Evolutionary conservation across 176 grass and related monocot genomes (phyloP).

Genomic region (Raddia guianensis): DNA sequence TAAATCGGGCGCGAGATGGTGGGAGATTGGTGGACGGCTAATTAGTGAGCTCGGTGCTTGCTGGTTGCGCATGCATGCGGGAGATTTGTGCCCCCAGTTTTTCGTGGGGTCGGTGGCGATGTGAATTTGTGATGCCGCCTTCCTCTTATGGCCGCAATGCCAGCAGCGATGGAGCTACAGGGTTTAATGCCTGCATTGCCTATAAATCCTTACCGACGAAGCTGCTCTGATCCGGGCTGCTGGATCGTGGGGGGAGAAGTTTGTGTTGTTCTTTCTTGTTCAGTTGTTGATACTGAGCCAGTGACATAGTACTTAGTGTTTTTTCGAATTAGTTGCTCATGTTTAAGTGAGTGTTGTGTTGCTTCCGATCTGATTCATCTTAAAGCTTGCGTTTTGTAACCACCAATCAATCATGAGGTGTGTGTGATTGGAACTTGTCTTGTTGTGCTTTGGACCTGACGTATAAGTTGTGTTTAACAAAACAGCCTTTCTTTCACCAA

Average conservation of each 20-base stretch:
- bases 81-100: neutral
- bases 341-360: neutral
- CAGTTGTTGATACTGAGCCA: neutral
- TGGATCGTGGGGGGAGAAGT: neutral
- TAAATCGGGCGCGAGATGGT: neutral
- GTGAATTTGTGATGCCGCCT: neutral
- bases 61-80: neutral
- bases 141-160: conserved; percentile 2
- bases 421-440: neutral
- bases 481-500: conserved; percentile 5
- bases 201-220: neutral
- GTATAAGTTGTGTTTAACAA: neutral
- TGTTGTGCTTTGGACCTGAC: neutral
- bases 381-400: neutral
- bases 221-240: neutral
- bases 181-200: neutral
- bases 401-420: neutral
- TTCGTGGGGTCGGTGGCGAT: neutral
- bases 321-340: neutral
- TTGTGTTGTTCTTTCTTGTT: neutral
- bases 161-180: neutral
- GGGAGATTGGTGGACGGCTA: neutral
- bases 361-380: neutral
- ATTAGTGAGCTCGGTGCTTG: neutral
- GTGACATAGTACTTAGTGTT: neutral